Conservation (phyloP, 352 stramenopile species). For the Globisporangium cylindrosporum region DNA sequence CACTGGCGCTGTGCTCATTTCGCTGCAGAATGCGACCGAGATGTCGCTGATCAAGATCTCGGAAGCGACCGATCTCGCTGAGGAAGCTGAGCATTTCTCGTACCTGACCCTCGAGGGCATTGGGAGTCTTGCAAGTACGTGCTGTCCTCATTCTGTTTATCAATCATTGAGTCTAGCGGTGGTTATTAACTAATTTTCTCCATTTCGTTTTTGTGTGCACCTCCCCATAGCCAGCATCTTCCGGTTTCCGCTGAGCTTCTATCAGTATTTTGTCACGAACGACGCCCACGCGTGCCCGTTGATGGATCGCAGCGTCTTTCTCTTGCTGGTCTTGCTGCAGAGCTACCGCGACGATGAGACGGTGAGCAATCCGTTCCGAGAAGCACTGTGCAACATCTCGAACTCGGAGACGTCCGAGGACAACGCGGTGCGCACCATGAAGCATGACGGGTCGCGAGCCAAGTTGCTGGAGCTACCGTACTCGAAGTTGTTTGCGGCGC, state of each 20-base stretch:
- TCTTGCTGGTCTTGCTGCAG: conserved; percentile 70
- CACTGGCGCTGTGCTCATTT: conserved; percentile 32
- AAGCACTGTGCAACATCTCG: conserved; percentile 41
- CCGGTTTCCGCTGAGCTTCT: conserved; percentile 57
- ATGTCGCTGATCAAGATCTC: conserved; percentile 70
- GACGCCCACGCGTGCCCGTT: conserved; percentile 55
- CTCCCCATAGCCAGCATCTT: conserved; percentile 49
- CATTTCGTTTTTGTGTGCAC: neutral
- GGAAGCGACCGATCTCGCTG: conserved; percentile 31
- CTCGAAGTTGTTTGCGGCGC: conserved; percentile 45
- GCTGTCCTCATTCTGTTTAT: neutral
- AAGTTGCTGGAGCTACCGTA: conserved; percentile 43
- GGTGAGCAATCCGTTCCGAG: conserved; percentile 61
- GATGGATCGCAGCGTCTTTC: conserved; percentile 58
- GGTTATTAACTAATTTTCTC: neutral
- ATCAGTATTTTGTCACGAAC: conserved; percentile 61
- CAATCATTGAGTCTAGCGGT: neutral
- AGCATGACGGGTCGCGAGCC: conserved; percentile 27
- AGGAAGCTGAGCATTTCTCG: conserved; percentile 60
- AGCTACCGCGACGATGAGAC: conserved; percentile 54
- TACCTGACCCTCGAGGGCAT: conserved; percentile 72
- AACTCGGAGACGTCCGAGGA: conserved; percentile 25
- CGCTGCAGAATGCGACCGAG: conserved; percentile 39
- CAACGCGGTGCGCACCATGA: conserved; percentile 12
- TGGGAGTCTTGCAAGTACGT: conserved; percentile 57